A percentile compares a stretch with the other conserved stretches of the same genome.
phyloP scores from a whole-genome alignment of 176 grass and related monocot species.

The Zoysia pacifica region DNA sequence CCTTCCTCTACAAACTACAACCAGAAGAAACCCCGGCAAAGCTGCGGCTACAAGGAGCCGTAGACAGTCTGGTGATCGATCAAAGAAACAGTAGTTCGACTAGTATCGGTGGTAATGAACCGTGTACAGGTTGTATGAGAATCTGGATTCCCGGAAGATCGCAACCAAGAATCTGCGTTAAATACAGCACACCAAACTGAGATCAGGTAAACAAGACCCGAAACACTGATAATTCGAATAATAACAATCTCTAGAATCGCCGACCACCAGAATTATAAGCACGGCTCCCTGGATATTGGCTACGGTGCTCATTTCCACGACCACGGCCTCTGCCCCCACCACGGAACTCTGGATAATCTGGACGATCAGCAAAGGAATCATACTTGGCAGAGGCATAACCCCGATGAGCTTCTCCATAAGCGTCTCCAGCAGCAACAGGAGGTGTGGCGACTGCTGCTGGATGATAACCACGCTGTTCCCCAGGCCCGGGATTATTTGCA shows the following conservation, averaged over 20 bases:
- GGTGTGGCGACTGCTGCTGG: slow-evolving; percentile 28
- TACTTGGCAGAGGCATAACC: slow-evolving; percentile 56
- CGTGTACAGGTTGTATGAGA: slow-evolving; percentile 1
- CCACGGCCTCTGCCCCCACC: slow-evolving; percentile 51
- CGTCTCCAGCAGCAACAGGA: slow-evolving; percentile 31
- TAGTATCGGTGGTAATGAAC: neutral
- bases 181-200: slow-evolving; percentile 5
- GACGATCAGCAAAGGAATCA: slow-evolving; percentile 44
- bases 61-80: neutral
- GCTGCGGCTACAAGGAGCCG: neutral
- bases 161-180: slow-evolving; percentile 6
- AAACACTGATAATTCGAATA: neutral
- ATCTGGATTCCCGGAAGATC: slow-evolving; percentile 8
- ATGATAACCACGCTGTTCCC: slow-evolving; percentile 44
- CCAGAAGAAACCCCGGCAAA: slow-evolving; percentile 2
- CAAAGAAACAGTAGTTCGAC: neutral
- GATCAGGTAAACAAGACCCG: slow-evolving; percentile 8
- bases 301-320: slow-evolving; percentile 52
- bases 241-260: slow-evolving; percentile 49
- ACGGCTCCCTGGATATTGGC: slow-evolving; percentile 67
- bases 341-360: slow-evolving; percentile 54
- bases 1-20: slow-evolving; percentile 25
- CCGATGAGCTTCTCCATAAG: slow-evolving; percentile 56
- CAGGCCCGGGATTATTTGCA: slow-evolving; percentile 40
- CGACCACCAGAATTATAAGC: slow-evolving; percentile 73